phyloP scores from a whole-genome alignment of 1,284 basidiomycete genomes.

The Sporisorium graminicola region DNA sequence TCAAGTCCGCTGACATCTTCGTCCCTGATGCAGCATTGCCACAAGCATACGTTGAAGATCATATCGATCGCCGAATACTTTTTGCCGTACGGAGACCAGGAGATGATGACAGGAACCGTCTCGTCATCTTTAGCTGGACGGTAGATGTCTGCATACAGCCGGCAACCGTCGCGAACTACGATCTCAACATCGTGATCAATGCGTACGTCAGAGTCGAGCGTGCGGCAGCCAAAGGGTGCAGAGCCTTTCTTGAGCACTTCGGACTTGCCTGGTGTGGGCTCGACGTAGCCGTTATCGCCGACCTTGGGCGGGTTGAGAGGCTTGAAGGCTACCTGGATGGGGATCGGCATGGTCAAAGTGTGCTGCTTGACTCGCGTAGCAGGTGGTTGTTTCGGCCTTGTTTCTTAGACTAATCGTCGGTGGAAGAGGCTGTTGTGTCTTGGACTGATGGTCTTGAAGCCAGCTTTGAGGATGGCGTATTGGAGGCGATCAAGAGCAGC shows the following conservation, averaged over 20 bases:
- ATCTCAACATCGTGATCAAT: constrained; percentile 56
- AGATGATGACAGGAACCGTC: constrained; percentile 52
- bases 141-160: constrained; percentile 59
- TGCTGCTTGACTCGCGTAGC: no score
- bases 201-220: constrained; percentile 38
- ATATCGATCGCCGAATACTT: constrained; percentile 33
- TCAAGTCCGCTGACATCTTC: constrained; percentile 52
- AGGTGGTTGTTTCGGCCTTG: no score
- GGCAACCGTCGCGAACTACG: constrained; percentile 58
- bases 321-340: constrained; percentile 15
- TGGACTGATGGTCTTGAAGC: no score
- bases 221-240: constrained; percentile 8
- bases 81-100: constrained; percentile 62
- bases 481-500: no score
- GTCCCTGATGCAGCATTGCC: constrained; percentile 36
- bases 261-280: constrained; percentile 10
- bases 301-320: constrained; percentile 19
- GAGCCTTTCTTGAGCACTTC: constrained; percentile 20
- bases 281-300: constrained; percentile 24
- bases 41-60: constrained; percentile 21
- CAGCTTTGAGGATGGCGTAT: no score
- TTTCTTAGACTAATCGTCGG: no score
- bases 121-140: constrained; percentile 43
- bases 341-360: constrained; percentile 8
- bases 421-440: no score